Evolutionary conservation across 1,139 yeast genomes (phyloP).

Genomic region (Protomyces arabidopsidicola): DNA sequence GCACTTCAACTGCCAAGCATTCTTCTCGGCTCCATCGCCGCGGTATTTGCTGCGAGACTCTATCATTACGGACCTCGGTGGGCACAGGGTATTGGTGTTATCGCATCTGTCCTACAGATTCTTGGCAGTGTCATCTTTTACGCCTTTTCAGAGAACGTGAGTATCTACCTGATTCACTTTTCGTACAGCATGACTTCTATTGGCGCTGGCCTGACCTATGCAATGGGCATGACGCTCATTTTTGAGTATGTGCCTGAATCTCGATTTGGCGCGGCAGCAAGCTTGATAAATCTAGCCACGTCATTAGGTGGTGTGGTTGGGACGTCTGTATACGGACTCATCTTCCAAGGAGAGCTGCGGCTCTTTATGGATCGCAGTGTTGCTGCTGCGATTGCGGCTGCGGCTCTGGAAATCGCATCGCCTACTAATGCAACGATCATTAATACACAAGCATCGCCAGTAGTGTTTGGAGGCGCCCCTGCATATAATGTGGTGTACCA

Average conservation of each 20-base stretch:
- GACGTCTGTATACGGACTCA: slow-evolving; percentile 8
- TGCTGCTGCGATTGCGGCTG: not conserved
- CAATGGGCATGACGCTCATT: slow-evolving; percentile 15
- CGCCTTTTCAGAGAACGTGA: not conserved
- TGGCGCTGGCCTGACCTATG: slow-evolving; percentile 11
- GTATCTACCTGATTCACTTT: not conserved
- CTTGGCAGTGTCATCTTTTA: slow-evolving; percentile 7
- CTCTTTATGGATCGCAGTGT: not conserved
- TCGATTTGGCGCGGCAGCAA: slow-evolving; percentile 6
- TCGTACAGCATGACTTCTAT: not conserved
- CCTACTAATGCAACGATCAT: not conserved
- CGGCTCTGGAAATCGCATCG: not conserved
- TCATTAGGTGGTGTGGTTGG: slow-evolving; percentile 20
- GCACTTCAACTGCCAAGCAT: slow-evolving; percentile 4
- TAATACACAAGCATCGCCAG: not conserved
- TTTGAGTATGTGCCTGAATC: slow-evolving; percentile 14
- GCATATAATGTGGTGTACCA: not conserved
- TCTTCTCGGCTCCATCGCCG: not conserved
- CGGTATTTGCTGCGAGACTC: slow-evolving; percentile 8
- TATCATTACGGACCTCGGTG: slow-evolving; percentile 1
- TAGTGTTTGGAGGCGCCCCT: not conserved
- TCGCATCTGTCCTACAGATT: slow-evolving; percentile 2
- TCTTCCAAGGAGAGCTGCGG: not conserved
- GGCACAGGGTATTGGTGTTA: not conserved
- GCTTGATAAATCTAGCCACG: slow-evolving; percentile 7